These are phyloP conservation scores for Beauveria australis DNA, from an alignment of 2,329 filamentous ascomycete species.

Conservation along the genomic window DNA sequence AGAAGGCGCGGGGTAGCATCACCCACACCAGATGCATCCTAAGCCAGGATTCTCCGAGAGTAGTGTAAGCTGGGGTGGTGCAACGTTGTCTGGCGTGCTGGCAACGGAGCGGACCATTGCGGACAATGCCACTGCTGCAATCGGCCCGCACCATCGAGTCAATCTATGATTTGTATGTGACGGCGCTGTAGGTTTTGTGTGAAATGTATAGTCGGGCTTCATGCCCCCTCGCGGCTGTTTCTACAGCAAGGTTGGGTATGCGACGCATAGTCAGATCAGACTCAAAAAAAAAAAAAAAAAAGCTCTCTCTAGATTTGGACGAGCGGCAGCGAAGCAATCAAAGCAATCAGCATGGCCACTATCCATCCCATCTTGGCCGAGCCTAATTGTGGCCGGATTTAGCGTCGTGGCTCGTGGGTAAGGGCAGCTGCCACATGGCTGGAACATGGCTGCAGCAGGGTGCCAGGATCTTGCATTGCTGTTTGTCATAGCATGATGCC, in stretches of 20 bases:
- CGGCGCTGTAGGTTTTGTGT: background rate
- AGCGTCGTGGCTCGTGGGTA: slow-evolving; percentile 2
- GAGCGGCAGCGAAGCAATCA: background rate
- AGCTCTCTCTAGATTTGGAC: background rate
- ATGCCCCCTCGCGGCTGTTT: background rate
- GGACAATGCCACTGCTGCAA: background rate
- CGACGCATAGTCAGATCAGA: background rate
- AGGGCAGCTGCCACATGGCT: slow-evolving; percentile 1
- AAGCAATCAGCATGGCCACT: background rate
- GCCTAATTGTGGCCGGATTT: background rate
- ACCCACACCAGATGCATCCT: background rate
- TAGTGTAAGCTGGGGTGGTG: background rate
- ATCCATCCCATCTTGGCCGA: background rate
- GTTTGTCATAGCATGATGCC: slow-evolving; percentile 8
- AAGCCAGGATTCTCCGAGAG: background rate
- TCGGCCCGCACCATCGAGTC: background rate
- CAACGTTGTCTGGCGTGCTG: background rate
- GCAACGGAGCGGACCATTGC: background rate
- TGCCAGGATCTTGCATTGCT: background rate
- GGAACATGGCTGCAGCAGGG: background rate
- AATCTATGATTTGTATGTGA: background rate
- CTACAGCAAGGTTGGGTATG: too few species aligned
- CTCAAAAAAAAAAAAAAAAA: too few species aligned
- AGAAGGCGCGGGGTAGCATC: background rate
- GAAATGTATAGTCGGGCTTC: background rate